Conservation (phyloP, 208 protist species). For the Leishmania guyanensis region DNA sequence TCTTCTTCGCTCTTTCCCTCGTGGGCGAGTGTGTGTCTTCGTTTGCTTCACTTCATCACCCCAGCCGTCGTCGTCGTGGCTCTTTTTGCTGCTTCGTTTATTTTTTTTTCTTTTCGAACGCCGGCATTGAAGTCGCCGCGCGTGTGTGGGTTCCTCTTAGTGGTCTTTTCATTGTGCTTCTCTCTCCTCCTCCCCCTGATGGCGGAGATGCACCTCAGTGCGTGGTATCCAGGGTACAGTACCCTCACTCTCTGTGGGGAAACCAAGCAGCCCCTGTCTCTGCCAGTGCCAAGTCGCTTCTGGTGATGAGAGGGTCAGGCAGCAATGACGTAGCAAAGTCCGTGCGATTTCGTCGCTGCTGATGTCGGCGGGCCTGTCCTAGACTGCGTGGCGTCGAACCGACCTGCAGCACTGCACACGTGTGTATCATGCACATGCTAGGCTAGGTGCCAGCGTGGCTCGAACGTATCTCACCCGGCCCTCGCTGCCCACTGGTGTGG, state of each 20-base stretch:
- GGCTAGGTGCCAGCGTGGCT: neutral
- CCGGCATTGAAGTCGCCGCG: neutral
- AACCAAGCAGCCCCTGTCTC: neutral
- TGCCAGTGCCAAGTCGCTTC: neutral
- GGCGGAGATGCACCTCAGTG: neutral
- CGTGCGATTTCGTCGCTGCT: neutral
- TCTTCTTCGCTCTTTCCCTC: neutral
- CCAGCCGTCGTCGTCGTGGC: too few species aligned
- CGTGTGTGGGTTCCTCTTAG: neutral
- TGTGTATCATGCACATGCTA: neutral
- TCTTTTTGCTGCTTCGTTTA: slow-evolving; percentile 3
- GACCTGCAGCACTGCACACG: neutral
- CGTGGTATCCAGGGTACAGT: neutral
- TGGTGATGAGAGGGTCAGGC: neutral
- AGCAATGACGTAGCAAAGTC: neutral
- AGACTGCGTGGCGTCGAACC: neutral
- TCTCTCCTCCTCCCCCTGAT: neutral
- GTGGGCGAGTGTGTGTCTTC: neutral
- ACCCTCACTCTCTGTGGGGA: neutral
- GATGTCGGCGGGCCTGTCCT: neutral
- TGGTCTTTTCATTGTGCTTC: neutral
- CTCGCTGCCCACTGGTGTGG: neutral
- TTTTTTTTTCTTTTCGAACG: slow-evolving; percentile 17
- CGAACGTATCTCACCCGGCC: neutral
- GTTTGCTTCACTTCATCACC: neutral